Percentiles rank a stretch among this genome's conserved stretches.
Conservation (phyloP, 2,329 filamentous ascomycete species). For the Hawksworthiomyces lignivorus region DNA sequence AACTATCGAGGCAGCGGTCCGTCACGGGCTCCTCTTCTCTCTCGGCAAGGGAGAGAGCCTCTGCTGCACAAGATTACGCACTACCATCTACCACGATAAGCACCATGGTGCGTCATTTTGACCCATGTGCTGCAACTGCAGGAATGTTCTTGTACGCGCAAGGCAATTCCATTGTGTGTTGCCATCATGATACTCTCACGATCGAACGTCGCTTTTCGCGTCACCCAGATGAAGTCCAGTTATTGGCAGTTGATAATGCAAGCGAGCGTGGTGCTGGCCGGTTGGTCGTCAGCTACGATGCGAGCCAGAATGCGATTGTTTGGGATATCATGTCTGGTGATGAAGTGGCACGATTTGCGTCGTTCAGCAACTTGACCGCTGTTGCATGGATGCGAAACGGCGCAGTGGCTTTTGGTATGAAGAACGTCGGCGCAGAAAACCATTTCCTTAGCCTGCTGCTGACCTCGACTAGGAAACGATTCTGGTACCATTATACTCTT, state of each 20-base stretch:
- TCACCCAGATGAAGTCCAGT: conserved; percentile 73
- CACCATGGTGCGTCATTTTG: conserved; percentile 54
- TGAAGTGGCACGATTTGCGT: conserved; percentile 84
- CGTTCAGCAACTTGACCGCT: conserved; percentile 77
- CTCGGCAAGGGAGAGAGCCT: conserved; percentile 23
- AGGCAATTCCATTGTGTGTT: conserved; percentile 72
- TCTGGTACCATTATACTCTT: conserved; percentile 93
- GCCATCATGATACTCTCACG: conserved; percentile 86
- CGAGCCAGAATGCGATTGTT: conserved; percentile 83
- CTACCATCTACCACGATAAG: conserved; percentile 42
- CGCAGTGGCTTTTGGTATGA: conserved; percentile 88
- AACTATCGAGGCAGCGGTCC: conserved; percentile 51
- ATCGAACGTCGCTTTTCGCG: conserved; percentile 80
- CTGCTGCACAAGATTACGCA: conserved; percentile 43
- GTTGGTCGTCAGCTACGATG: conserved; percentile 88
- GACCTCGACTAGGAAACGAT: conserved; percentile 59
- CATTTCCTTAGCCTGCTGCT: too few species aligned
- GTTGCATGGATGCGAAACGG: conserved; percentile 96
- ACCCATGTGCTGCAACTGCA: conserved; percentile 83
- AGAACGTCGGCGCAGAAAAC: too few species aligned
- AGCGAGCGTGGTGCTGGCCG: conserved; percentile 80
- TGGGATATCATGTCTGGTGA: conserved; percentile 93
- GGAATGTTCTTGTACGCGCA: conserved; percentile 87
- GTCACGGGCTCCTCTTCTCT: conserved; percentile 50
- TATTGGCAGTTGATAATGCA: conserved; percentile 84